Evolutionary conservation across 352 stramenopile species (phyloP).

Genomic region (Saprolegnia diclina): DNA sequence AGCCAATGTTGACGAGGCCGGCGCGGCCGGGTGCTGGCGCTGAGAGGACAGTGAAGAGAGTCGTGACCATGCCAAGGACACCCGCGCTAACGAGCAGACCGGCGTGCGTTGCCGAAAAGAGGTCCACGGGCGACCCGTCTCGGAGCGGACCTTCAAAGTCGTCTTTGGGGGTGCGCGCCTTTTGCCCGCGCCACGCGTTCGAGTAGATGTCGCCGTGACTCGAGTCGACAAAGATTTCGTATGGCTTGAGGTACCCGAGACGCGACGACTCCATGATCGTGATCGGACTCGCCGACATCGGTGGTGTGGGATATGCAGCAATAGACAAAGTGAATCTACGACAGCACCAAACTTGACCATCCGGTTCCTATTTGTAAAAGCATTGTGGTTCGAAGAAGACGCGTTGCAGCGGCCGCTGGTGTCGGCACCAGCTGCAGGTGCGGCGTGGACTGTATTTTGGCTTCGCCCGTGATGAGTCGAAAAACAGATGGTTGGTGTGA

Average conservation of each 20-base stretch:
- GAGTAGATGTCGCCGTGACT: conserved; percentile 8
- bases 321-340: too few species aligned
- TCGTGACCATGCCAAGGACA: conserved; percentile 4
- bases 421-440: not conserved
- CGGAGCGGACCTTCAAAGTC: conserved; percentile 3
- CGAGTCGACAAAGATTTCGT: conserved; percentile 16
- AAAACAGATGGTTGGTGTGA: not conserved
- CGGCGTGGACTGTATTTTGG: not conserved
- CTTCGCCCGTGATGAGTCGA: not conserved
- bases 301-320: not conserved
- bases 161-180: conserved; percentile 1
- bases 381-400: not conserved
- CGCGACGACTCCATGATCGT: conserved; percentile 4
- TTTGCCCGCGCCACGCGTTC: conserved; percentile 18
- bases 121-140: not conserved
- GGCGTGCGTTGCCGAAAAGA: not conserved
- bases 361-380: not conserved
- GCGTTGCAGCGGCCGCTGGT: too few species aligned
- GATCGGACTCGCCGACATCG: conserved; percentile 3
- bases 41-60: not conserved
- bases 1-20: not conserved
- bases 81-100: not conserved
- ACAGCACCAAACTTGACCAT: too few species aligned
- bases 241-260: conserved; percentile 13
- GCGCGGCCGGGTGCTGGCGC: not conserved